Evolutionary conservation across 2,329 filamentous ascomycete genomes (phyloP).

Genomic region (Sporothrix pallida): DNA sequence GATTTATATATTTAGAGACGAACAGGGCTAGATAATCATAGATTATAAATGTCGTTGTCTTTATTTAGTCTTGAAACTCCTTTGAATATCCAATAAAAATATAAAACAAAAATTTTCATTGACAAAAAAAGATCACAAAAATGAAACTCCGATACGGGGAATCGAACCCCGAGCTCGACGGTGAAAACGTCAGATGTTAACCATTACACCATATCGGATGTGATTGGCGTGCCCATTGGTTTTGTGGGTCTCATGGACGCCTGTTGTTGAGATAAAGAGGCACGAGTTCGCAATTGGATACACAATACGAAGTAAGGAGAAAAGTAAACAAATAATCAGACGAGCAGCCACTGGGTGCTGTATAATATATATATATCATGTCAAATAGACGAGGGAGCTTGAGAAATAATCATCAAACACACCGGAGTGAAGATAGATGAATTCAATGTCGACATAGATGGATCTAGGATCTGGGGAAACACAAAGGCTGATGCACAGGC

Average conservation of each 20-base stretch:
- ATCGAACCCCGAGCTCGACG: too few species aligned
- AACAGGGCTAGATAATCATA: neutral
- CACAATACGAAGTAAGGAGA: too few species aligned
- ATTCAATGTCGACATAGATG: neutral
- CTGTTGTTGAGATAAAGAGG: neutral
- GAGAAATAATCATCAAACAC: constrained; percentile 6
- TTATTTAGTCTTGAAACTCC: neutral
- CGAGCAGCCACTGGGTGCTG: neutral
- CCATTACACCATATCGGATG: too few species aligned
- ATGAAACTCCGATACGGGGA: too few species aligned
- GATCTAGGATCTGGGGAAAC: neutral
- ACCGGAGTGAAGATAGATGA: neutral
- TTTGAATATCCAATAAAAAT: neutral
- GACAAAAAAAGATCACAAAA: too few species aligned
- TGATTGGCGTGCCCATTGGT: too few species aligned
- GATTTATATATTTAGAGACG: constrained; percentile 3
- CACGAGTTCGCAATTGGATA: neutral
- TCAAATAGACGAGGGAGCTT: neutral
- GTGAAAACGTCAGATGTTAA: too few species aligned
- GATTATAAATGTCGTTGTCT: neutral
- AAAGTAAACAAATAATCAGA: neutral
- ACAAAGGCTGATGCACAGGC: neutral
- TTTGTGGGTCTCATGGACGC: too few species aligned
- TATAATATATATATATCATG: neutral
- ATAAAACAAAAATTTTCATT: too few species aligned